Percentiles rank a stretch among this genome's conserved stretches.
These are phyloP conservation scores for Penicillium lividum DNA, from an alignment of 495 filamentous ascomycete species.

Conservation along the genomic window DNA sequence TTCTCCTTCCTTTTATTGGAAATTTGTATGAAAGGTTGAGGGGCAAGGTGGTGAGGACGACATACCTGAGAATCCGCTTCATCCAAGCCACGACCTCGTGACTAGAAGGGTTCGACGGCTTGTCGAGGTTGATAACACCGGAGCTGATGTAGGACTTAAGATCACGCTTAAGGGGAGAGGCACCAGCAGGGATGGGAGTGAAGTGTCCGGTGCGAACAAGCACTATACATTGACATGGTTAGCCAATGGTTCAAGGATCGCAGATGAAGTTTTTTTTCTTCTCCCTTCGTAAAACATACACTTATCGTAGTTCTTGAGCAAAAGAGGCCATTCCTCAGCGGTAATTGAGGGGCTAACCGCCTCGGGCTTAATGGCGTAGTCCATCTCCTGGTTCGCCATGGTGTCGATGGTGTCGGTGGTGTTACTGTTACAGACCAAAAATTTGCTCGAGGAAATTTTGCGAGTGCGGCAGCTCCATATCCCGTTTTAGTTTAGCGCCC, in stretches of 20 bases:
- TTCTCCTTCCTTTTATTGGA: neutral
- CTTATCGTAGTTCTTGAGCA: conserved; percentile 90
- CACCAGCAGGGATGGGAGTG: conserved; percentile 89
- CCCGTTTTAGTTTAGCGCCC: conserved; percentile 32
- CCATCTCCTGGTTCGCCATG: conserved; percentile 61
- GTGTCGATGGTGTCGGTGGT: conserved; percentile 52
- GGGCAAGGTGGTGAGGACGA: neutral
- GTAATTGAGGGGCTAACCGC: conserved; percentile 67
- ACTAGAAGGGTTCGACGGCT: conserved; percentile 94
- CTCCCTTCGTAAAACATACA: conserved; percentile 47
- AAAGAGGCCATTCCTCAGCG: conserved; percentile 81
- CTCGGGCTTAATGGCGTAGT: conserved; percentile 88
- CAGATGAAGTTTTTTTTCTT: conserved; percentile 9
- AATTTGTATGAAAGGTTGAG: neutral
- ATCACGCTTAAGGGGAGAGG: conserved; percentile 82
- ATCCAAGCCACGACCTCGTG: conserved; percentile 99
- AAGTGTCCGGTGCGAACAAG: conserved; percentile 88
- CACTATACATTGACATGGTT: conserved; percentile 50
- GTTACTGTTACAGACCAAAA: conserved; percentile 31
- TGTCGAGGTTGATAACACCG: conserved; percentile 98
- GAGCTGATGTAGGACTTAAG: conserved; percentile 93
- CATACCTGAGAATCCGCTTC: conserved; percentile 90
- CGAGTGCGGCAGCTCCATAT: conserved; percentile 39
- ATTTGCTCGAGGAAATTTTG: conserved; percentile 39
- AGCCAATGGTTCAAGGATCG: conserved; percentile 24